These are phyloP conservation scores for Entomortierella parvispora DNA, from an alignment of 192 early-diverging fungal species.

Conservation along the genomic window DNA sequence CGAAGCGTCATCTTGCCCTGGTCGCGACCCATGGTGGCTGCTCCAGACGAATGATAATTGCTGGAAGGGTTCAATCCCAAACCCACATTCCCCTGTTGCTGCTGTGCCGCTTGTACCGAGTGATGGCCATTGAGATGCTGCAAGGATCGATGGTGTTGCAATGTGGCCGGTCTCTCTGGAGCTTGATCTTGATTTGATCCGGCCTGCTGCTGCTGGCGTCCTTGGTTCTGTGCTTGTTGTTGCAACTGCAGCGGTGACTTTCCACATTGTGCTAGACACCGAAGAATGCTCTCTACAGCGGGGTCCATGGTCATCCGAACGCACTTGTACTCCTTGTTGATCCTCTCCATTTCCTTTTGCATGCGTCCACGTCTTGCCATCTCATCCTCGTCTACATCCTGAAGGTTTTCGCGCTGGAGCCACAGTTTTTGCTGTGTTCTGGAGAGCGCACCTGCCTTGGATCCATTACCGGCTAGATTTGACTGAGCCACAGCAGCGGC, in stretches of 20 bases:
- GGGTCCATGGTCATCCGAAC: constrained; percentile 33
- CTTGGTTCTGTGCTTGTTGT: constrained; percentile 7
- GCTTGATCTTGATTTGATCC: background rate
- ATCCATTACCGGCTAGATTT: constrained; percentile 19
- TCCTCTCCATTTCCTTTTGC: constrained; percentile 46
- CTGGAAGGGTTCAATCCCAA: constrained; percentile 3
- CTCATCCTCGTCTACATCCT: constrained; percentile 47
- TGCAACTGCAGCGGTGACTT: constrained; percentile 29
- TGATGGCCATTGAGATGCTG: constrained; percentile 37
- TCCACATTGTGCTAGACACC: constrained; percentile 30
- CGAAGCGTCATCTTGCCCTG: constrained; percentile 42
- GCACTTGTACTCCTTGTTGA: constrained; percentile 47
- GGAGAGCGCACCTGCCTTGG: constrained; percentile 40
- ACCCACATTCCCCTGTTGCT: constrained; percentile 20
- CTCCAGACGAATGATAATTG: background rate
- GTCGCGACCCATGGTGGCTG: constrained; percentile 22
- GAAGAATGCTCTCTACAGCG: constrained; percentile 27
- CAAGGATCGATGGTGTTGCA: constrained; percentile 32
- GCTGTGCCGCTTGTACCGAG: constrained; percentile 6
- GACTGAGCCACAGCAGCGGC: constrained; percentile 48
- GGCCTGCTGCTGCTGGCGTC: constrained; percentile 2
- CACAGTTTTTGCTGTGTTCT: constrained; percentile 48
- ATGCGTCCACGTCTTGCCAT: constrained; percentile 41
- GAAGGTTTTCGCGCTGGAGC: constrained; percentile 42
- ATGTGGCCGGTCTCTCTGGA: background rate